Evolutionary conservation across 1,284 basidiomycete genomes (phyloP), one percentile per base, ranked within the genome.

Genomic region (Cerrena zonata): DNA sequence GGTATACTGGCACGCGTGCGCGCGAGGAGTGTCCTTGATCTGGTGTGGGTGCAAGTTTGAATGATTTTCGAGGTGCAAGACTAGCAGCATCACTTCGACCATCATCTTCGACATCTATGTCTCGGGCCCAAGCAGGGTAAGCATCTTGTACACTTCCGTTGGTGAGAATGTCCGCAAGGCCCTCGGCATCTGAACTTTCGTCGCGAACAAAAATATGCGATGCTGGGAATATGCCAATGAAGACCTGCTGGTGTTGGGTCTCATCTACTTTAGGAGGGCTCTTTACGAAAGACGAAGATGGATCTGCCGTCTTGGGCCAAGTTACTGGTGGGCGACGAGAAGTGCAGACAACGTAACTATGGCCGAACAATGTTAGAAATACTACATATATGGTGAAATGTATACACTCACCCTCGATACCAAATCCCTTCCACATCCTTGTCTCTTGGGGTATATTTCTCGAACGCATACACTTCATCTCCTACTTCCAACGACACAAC

Each of bases 381-480:
- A 39, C 21, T 15, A 13, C 34, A 39, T 47, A 19, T 12, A 47
- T 37, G n/a, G 23, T 23, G 38, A 12, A n/a, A 21, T 19, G 26
- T 38, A 36, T 25, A 21, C 49, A 79, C 86, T 68, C 64, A 91
- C 91, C 92, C 91, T 76, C 91, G 75, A 67, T 91, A 94, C 91
- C 91, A 94, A 7, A 85, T 68, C 22, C 84, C 84, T 50, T 91
- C 87, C 13, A 80, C 80, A 58, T 87, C 85, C 62, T 84, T 87
- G 55, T 76, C 79, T 53, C 72, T 75, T 23, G 85, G 86, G 0
- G 77, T 83, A 66, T 91, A 94, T 65, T 86, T 86, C 70, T 96
- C 93, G 62, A 96, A 95, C 22, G 93, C 92, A 71, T 97, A 97
- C 36, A 98, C 86, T 66, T 97, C 94, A 66, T 97, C 94, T 47